Conservation (phyloP, 2,329 filamentous ascomycete species). For the Penicillium sp. region DNA sequence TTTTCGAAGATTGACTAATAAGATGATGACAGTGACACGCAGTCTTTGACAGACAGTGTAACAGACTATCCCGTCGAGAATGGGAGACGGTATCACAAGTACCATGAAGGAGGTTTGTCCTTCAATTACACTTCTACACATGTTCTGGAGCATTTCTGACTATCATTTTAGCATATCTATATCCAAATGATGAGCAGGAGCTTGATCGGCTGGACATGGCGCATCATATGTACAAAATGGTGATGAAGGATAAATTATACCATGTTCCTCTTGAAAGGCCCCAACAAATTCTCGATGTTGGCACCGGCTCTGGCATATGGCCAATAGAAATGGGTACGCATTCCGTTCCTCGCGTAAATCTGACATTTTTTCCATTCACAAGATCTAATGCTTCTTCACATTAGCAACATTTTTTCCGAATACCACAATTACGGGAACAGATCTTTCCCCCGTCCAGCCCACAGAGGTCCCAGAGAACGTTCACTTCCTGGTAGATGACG, state of each 20-base stretch:
- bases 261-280: slow-evolving; percentile 49
- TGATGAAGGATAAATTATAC: slow-evolving; percentile 48
- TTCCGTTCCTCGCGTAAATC: background rate
- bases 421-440: slow-evolving; percentile 61
- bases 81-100: slow-evolving; percentile 46
- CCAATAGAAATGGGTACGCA: slow-evolving; percentile 63
- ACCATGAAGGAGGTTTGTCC: slow-evolving; percentile 45
- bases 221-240: slow-evolving; percentile 54
- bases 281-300: slow-evolving; percentile 56
- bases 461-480: slow-evolving; percentile 69
- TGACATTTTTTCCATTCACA: slow-evolving; percentile 5
- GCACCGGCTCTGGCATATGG: slow-evolving; percentile 66
- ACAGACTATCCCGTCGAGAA: slow-evolving; percentile 46
- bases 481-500: slow-evolving; percentile 72
- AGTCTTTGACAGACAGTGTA: slow-evolving; percentile 45
- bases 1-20: slow-evolving; percentile 7
- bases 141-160: slow-evolving; percentile 13
- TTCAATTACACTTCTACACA: background rate
- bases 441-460: slow-evolving; percentile 69
- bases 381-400: slow-evolving; percentile 9
- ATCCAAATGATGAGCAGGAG: slow-evolving; percentile 57
- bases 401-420: slow-evolving; percentile 52
- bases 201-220: slow-evolving; percentile 57
- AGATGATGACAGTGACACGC: slow-evolving; percentile 35
- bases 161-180: slow-evolving; percentile 37